Conservation (phyloP, 2,329 filamentous ascomycete species). For the Xylaria sp. region DNA sequence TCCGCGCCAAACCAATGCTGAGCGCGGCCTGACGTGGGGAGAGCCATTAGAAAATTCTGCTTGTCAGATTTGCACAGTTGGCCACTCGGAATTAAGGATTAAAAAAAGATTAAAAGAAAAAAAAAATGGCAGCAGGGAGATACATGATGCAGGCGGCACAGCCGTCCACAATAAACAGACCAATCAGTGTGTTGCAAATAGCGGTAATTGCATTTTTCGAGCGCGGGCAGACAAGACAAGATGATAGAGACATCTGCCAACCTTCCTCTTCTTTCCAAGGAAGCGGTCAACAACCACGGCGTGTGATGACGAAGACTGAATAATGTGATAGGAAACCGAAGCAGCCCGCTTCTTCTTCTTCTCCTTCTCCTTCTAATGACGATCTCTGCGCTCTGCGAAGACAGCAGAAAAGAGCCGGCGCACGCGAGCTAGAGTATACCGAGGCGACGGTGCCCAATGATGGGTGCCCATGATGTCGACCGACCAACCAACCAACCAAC, state of each 20-base stretch:
- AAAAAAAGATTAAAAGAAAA: not conserved
- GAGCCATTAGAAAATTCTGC: not conserved
- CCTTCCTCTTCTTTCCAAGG: not conserved
- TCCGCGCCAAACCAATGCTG: slow-evolving; percentile 5
- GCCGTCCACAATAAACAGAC: slow-evolving; percentile 30
- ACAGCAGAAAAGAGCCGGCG: not conserved
- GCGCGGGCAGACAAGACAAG: slow-evolving; percentile 14
- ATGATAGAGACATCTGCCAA: slow-evolving; percentile 19
- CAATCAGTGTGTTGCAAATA: slow-evolving; percentile 24
- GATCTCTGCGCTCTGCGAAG: not conserved
- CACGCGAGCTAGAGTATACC: not conserved
- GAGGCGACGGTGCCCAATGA: not conserved
- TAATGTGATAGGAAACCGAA: not conserved
- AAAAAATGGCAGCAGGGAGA: slow-evolving; percentile 3
- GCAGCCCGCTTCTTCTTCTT: not conserved
- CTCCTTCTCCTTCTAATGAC: not conserved
- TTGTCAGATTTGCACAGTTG: slow-evolving; percentile 28
- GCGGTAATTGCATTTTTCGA: slow-evolving; percentile 11
- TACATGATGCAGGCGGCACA: slow-evolving; percentile 31
- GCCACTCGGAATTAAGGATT: slow-evolving; percentile 21
- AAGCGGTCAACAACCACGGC: slow-evolving; percentile 10
- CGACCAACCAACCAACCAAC: not conserved
- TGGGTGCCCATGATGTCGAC: not conserved
- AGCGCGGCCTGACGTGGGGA: slow-evolving; percentile 11
- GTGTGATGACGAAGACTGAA: slow-evolving; percentile 11